Base-by-base conservation (phyloP, 176 grass and related monocot species). In the Musa acuminata region DNA sequence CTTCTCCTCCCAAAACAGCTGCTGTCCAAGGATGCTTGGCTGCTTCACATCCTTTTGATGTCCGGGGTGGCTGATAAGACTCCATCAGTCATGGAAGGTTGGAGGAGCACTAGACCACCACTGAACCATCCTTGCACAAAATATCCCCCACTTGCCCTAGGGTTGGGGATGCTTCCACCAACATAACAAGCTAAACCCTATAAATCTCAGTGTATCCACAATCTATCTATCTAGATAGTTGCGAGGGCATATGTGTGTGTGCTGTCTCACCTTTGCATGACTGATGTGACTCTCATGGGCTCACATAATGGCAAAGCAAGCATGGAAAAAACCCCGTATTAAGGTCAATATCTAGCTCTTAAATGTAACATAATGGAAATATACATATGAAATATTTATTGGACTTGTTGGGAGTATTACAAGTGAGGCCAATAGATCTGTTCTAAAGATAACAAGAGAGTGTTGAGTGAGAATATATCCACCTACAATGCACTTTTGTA, bases 21-120 rank as follows among this genome's bases (percentile, higher is more conserved):
- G 52, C 11, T 53, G 52, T 13, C 52, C 52, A 53, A 43, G 35
- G 35, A 43, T 43, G 35, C 35, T 43, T 6, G 35, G 35, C 35
- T 43, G 35, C 35, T 43, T 43, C 52, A 9, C 52, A 53, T 53
- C 52, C 2, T 53, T n/a, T 13, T 1, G 11, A 53, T 53, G 12
- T 53, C 52, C 52, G 4, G 35, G 35, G 35, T 35, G 3, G 35
- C 52, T 53, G 62, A 64, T 64, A 64, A 64, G 62, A 64, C 62
- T 25, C 62, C 62, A 64, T 23, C 62, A 64, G n/a, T 64, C 62
- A 13, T 64, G 21, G 62, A 64, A 64, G 22, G 62, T 64, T 64
- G 62, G 19, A 23, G 22, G n/a, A 62, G 11, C 19, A 64, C n/a
- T 8, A 9, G n/a, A 64, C 62, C 62, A 64, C 13, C n/a, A 17